Evolutionary conservation across 1,284 basidiomycete species (phyloP).

Genomic region (Irpex sp.): DNA sequence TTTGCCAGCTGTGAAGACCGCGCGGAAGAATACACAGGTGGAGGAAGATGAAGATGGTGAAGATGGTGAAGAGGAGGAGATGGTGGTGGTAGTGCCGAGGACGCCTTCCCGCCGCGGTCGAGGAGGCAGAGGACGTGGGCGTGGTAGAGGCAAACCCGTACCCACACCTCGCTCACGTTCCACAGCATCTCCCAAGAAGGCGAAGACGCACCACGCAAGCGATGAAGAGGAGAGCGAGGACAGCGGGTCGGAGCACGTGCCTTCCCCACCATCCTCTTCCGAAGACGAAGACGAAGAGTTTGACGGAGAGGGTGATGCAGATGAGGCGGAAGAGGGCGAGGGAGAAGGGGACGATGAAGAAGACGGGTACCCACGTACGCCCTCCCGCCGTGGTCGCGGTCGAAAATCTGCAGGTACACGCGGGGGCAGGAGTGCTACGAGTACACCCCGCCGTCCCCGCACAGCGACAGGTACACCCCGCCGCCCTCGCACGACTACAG

Average conservation of each 20-base stretch:
- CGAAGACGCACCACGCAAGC: background rate
- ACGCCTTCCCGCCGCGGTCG: background rate
- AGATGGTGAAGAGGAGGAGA: background rate
- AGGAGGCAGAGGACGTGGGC: no score
- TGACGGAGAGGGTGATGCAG: no score
- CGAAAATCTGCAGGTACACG: no score
- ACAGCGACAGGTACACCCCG: conserved; percentile 15
- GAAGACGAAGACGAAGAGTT: no score
- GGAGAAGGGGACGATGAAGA: no score
- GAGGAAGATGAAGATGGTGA: background rate
- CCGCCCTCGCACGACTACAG: conserved; percentile 16
- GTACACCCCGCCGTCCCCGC: conserved; percentile 11
- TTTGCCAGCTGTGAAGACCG: background rate
- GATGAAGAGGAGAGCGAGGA: background rate
- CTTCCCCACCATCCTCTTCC: no score
- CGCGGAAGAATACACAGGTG: no score
- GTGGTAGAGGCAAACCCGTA: no score
- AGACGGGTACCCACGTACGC: background rate
- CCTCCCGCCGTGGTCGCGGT: background rate
- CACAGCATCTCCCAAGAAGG: background rate
- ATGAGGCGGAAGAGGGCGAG: no score
- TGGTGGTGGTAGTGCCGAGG: background rate
- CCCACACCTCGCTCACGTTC: background rate
- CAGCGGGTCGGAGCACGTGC: background rate
- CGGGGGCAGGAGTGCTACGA: background rate